Evolutionary conservation across 345 rosid species (phyloP).

Genomic region (Carallia brachiata): DNA sequence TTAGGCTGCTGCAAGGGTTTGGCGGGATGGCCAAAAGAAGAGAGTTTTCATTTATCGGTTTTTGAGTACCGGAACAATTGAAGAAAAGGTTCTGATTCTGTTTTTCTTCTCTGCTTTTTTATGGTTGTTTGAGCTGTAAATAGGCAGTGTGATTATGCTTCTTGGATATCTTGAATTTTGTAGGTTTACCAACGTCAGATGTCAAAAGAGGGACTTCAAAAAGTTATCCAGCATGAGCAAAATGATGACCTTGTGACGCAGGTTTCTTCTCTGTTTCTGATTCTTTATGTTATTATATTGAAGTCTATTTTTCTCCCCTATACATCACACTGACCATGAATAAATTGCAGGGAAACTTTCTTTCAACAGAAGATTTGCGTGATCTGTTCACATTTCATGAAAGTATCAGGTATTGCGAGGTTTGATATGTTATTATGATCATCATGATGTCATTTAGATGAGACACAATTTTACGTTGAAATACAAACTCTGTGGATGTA

Average conservation of each 20-base stretch:
- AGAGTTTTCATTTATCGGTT: slow-evolving; percentile 94
- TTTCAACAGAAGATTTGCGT: slow-evolving; percentile 83
- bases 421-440: slow-evolving; percentile 12
- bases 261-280: slow-evolving; percentile 36
- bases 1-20: slow-evolving; percentile 99
- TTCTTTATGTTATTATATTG: slow-evolving; percentile 10
- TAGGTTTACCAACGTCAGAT: slow-evolving; percentile 98
- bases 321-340: slow-evolving; percentile 4
- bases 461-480: slow-evolving; percentile 1
- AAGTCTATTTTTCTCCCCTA: slow-evolving; percentile 14
- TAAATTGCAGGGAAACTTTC: slow-evolving; percentile 65
- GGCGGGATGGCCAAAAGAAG: slow-evolving; percentile 99
- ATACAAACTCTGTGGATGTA: not conserved
- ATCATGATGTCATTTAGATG: not conserved
- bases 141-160: not conserved
- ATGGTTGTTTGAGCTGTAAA: slow-evolving; percentile 8
- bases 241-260: slow-evolving; percentile 43
- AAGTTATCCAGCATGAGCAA: slow-evolving; percentile 79
- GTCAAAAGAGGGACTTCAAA: slow-evolving; percentile 99
- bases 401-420: slow-evolving; percentile 52
- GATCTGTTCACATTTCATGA: slow-evolving; percentile 82
- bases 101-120: not conserved
- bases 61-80: slow-evolving; percentile 94
- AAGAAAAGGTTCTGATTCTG: slow-evolving; percentile 73
- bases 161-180: slow-evolving; percentile 16